Conservation (phyloP, 257 asterid species). For the Echium plantagineum region DNA sequence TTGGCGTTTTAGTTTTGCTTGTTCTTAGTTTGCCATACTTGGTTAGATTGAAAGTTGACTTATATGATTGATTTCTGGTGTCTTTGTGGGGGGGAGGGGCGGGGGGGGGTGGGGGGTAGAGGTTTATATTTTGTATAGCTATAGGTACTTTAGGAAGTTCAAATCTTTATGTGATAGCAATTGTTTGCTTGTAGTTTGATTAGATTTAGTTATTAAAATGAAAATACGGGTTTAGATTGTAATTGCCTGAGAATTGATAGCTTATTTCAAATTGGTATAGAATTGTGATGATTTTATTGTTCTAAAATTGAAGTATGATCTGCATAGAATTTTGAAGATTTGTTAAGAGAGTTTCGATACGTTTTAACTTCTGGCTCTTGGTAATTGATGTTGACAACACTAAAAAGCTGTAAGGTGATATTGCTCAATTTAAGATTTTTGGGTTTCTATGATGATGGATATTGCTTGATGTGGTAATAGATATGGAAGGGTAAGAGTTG, state of each 20-base stretch:
- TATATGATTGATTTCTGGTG: neutral
- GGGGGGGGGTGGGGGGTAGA: neutral
- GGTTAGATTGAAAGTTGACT: neutral
- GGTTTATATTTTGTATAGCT: neutral
- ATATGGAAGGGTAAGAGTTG: neutral
- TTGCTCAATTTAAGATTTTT: neutral
- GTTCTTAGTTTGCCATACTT: neutral
- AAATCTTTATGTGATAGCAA: neutral
- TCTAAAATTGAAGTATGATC: neutral
- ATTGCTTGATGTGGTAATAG: neutral
- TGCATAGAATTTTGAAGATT: too few species aligned
- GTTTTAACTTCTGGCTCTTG: neutral
- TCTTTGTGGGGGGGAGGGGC: too few species aligned
- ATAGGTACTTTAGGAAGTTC: neutral
- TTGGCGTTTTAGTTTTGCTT: neutral
- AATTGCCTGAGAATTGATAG: neutral
- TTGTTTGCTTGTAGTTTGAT: neutral
- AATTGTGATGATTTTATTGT: too few species aligned
- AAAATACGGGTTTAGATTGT: neutral
- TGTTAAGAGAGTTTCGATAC: too few species aligned
- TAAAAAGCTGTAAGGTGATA: neutral
- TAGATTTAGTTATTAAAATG: neutral
- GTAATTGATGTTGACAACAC: too few species aligned
- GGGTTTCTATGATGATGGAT: neutral
- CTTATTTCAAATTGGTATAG: neutral